Conservation (phyloP, 108 stramenopile genomes). For the Seminavis robusta region DNA sequence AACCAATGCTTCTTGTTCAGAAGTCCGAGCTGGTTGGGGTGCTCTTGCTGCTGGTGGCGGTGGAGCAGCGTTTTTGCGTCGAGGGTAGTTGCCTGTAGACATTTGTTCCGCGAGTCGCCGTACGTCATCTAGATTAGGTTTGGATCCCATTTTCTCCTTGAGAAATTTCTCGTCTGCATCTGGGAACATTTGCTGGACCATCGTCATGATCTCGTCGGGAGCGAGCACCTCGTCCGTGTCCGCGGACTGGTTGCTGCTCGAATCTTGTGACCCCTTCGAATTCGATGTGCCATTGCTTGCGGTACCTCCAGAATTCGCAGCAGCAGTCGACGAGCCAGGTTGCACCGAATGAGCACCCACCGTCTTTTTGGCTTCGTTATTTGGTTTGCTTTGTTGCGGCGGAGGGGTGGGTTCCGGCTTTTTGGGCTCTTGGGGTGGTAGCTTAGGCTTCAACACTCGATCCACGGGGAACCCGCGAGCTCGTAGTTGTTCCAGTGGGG, state of each 20-base stretch:
- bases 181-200: conserved; percentile 63
- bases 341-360: background rate
- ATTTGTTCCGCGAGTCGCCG: conserved; percentile 54
- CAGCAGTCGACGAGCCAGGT: background rate
- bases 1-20: background rate
- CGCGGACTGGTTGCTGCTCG: background rate
- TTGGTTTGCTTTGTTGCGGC: conserved; percentile 5
- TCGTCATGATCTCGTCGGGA: background rate
- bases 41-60: background rate
- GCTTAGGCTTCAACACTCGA: conserved; percentile 50
- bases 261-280: conserved; percentile 3
- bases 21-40: background rate
- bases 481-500: conserved; percentile 63
- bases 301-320: background rate
- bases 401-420: conserved; percentile 1
- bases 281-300: background rate
- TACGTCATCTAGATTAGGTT: conserved; percentile 55
- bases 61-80: background rate
- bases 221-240: background rate
- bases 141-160: conserved; percentile 41
- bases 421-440: conserved; percentile 16
- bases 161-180: conserved; percentile 39
- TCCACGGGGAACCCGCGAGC: conserved; percentile 75
- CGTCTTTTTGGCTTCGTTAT: background rate
- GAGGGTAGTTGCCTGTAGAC: conserved; percentile 28